Evolutionary conservation across 345 rosid species (phyloP).

Genomic region (Geranium brycei): DNA sequence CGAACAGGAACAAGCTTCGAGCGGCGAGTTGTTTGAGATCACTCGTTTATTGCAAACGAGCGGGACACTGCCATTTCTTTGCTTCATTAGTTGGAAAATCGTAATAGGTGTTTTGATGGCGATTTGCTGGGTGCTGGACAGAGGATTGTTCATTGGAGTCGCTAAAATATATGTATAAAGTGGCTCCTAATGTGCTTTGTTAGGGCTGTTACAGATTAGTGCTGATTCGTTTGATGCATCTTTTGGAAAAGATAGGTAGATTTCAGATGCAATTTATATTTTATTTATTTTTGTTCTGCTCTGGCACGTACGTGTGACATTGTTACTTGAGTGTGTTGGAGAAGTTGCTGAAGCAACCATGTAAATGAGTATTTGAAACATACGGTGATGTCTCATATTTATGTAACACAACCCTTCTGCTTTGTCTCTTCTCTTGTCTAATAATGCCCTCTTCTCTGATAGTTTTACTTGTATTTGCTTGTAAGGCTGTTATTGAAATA

Average conservation of each 20-base stretch:
- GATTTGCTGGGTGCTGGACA: conserved; percentile 11
- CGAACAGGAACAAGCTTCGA: too few species aligned
- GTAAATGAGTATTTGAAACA: background rate
- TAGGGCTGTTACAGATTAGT: conserved; percentile 9
- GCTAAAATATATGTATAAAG: background rate
- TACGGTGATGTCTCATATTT: too few species aligned
- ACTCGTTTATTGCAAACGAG: background rate
- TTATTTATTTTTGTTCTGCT: background rate
- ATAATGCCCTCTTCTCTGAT: too few species aligned
- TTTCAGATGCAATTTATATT: background rate
- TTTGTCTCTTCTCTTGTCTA: too few species aligned
- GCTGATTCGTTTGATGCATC: background rate
- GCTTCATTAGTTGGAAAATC: too few species aligned
- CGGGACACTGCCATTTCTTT: background rate
- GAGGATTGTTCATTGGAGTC: background rate
- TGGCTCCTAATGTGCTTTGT: conserved; percentile 1
- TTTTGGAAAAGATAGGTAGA: conserved; percentile 21
- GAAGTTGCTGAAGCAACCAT: background rate
- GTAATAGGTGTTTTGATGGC: conserved; percentile 4
- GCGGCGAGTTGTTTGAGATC: too few species aligned
- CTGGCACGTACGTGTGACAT: background rate
- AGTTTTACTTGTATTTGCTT: too few species aligned
- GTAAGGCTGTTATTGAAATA: too few species aligned
- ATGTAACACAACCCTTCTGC: too few species aligned
- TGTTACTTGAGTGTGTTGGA: background rate